These are phyloP conservation scores for Aegilops umbellulata DNA, from an alignment of 176 grass and related monocot genomes.

Conservation along the genomic window DNA sequence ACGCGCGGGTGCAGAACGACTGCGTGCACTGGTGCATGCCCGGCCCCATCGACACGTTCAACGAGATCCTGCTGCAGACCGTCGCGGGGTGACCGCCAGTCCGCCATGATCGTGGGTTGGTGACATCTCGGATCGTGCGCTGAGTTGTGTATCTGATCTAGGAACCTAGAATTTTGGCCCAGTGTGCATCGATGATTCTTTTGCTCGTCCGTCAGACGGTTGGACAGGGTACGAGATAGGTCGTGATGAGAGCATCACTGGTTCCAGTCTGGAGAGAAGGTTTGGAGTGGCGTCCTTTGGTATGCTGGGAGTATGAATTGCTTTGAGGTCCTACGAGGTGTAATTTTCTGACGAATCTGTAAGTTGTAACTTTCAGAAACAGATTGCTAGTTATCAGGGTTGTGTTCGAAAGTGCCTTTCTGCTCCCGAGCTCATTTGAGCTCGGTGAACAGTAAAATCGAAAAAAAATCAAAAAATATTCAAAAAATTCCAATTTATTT, in stretches of 20 bases:
- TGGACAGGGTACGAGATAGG: background rate
- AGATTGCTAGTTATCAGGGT: background rate
- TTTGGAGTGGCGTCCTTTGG: background rate
- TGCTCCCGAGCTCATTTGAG: too few relatives aligned
- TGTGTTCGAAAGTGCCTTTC: too few relatives aligned
- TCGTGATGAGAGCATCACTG: background rate
- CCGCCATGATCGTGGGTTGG: background rate
- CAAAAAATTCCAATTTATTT: too few relatives aligned
- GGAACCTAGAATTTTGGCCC: background rate
- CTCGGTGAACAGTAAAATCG: too few relatives aligned
- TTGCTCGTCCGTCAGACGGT: background rate
- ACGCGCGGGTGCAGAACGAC: conserved; percentile 70
- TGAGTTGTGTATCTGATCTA: background rate
- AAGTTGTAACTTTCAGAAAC: background rate
- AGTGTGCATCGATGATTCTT: background rate
- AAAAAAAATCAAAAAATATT: too few relatives aligned
- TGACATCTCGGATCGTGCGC: background rate
- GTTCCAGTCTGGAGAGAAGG: background rate
- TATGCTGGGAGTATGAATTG: background rate
- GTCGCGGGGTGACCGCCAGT: conserved; percentile 30
- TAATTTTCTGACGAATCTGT: background rate
- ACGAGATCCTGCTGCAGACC: conserved; percentile 61
- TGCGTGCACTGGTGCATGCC: conserved; percentile 95
- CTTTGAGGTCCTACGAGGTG: background rate
- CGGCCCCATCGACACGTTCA: conserved; percentile 71